Evolutionary conservation across 345 rosid species (phyloP), one percentile per base, ranked within the genome.

Genomic region (Camelina laxa): DNA sequence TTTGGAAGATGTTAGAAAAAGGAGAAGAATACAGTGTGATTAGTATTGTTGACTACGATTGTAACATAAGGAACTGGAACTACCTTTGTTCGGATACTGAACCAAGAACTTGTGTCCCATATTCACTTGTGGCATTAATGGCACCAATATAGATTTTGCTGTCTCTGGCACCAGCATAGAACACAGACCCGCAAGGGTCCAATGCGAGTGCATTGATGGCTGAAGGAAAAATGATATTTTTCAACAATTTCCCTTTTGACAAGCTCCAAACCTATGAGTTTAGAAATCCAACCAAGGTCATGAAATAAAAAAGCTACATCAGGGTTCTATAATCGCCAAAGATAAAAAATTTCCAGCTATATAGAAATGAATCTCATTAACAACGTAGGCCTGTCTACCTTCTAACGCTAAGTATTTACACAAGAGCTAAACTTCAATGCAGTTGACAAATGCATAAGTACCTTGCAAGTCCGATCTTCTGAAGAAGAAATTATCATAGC

Each of bases 381-480:
- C 56, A 59, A 13, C 13, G 12, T 8, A 45, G 10, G 47, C 30
- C 14, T 70, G 56, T 19, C 64, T 31, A 64, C 20, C 22, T 14
- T 22, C 24, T 61, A 19, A 67, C 50, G 15, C 27, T 16, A 60
- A 24, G 21, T 4, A 42, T 14, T 22, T 49, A 72, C 35, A 9
- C 38, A 42, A 60, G 60, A 22, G 35, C 54, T 31, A 7, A 45
- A 67, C 62, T 49, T 38, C 16, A 63, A 16, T 12, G 58, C 31
- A 51, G 21, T 31, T 6, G 38, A 53, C 48, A 35, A 27, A 70
- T 56, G 21, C 8, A 1, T 4, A 49, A 51, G 60, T 78, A 78
- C 98, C 92, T 94, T 94, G 80, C 97, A 94, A 1, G 93, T 90
- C 65, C 87, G 75, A 67, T 90, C 97, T 80, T 84, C 90, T 5